Base-by-base conservation (phyloP, 169 alveolate genomes). In the Toxoplasma gondii region DNA sequence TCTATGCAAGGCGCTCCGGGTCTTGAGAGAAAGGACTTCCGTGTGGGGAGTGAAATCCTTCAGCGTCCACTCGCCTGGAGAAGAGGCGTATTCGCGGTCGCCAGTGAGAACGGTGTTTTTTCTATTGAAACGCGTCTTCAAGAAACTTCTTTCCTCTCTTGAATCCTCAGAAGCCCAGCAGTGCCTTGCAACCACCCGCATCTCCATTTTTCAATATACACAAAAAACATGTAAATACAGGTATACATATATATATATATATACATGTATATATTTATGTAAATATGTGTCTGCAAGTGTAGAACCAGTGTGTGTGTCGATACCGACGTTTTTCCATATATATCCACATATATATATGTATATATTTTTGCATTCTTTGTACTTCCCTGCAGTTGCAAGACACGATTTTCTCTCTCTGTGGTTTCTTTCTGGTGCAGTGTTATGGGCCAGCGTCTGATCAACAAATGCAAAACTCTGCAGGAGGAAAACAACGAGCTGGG, bases 401-500 rank as follows among this genome's bases (percentile, higher is more conserved):
- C 36, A 12, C 5, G 31, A 34, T 24, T 7, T 17, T n/a, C 31
- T 69, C 82, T 69, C 36, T 24, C 36, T 69, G 31, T 69, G 9
- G 38, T 36, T 41, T n/a, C n/a, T 36, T 74, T 36, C 43, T 44
- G 17, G 84, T 36, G 39, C 94, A 94, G 96, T 58, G 96, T 94
- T n/a, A 94, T 95, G 31, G 97, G 97, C 43, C 97, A 95, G 95
- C 95, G 97, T 53, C 94, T 96, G 4, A 95, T 96, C 49, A 96
- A 88, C 39, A 96, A 96, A 70, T 96, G 97, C 70, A 95, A 92
- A 88, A 94, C 96, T 24, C 88, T 96, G 44, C 97, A 95, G 93
- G 97, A 96, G 49, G 97, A 96, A 80, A 96, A 96, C 91, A 91
- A 93, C 64, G 97, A 96, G 84, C 69, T 96, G 17, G 97, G 97